Evolutionary conservation across 108 stramenopile genomes (phyloP).

Genomic region (Parmales sp.): DNA sequence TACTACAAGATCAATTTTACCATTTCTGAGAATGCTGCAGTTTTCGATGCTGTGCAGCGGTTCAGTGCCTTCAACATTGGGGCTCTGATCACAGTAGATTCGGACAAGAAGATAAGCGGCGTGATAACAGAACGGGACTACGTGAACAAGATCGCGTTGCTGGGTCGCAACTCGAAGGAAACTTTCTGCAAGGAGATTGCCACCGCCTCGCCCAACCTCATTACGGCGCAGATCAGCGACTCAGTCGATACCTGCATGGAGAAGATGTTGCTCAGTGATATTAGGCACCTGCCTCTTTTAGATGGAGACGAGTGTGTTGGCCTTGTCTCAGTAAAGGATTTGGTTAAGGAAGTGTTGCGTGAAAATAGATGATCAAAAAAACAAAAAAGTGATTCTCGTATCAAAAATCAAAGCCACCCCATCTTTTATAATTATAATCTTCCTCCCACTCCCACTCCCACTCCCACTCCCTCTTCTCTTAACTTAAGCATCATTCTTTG

Average conservation of each 20-base stretch:
- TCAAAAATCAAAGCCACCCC: too few species aligned
- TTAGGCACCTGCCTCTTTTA: constrained; percentile 81
- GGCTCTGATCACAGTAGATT: constrained; percentile 65
- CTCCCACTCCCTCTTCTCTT: too few species aligned
- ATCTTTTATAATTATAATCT: too few species aligned
- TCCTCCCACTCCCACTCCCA: too few species aligned
- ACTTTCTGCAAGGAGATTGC: constrained; percentile 72
- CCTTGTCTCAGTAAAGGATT: too few species aligned
- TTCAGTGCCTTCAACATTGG: constrained; percentile 86
- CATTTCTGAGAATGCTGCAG: constrained; percentile 61
- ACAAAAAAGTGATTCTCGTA: too few species aligned
- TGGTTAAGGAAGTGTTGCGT: too few species aligned
- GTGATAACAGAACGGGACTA: constrained; percentile 82
- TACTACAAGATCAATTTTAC: constrained; percentile 76
- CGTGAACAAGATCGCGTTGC: constrained; percentile 74
- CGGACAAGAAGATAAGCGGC: constrained; percentile 55
- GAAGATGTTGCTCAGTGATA: constrained; percentile 76
- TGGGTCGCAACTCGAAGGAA: constrained; percentile 58
- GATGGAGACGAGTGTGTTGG: constrained; percentile 57
- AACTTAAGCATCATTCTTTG: too few species aligned
- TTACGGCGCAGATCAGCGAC: constrained; percentile 64
- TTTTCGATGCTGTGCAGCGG: constrained; percentile 82
- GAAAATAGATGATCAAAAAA: too few species aligned
- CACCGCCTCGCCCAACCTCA: constrained; percentile 64
- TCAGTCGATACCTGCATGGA: constrained; percentile 77